A percentile compares a stretch with the other conserved stretches of the same genome.
These are phyloP conservation scores for Penicillium palitans DNA, from an alignment of 2,329 filamentous ascomycete genomes.

Conservation along the genomic window DNA sequence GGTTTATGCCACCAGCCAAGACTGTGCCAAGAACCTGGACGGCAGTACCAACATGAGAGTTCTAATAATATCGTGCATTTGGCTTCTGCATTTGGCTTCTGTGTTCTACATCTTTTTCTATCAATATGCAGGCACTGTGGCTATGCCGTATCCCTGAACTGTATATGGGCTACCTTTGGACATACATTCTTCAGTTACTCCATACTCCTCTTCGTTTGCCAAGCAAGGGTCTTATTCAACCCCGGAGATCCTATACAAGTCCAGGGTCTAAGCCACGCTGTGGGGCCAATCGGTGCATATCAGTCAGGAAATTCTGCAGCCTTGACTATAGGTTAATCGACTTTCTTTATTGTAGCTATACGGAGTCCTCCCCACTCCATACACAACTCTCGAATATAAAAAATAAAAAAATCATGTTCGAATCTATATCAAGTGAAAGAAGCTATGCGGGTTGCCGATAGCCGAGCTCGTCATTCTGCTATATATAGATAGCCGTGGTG, in stretches of 20 bases:
- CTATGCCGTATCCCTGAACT: background rate
- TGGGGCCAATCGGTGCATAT: conserved; percentile 11
- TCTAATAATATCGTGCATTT: conserved; percentile 6
- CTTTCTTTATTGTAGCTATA: background rate
- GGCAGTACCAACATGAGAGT: background rate
- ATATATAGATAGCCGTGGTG: conserved; percentile 10
- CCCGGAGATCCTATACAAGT: conserved; percentile 2
- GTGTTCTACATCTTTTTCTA: background rate
- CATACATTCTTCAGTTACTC: background rate
- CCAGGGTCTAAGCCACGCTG: conserved; percentile 20
- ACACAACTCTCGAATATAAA: background rate
- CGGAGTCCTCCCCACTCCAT: background rate
- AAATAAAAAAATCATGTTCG: background rate
- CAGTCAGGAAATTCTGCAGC: background rate
- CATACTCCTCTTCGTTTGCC: background rate
- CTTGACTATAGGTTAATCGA: background rate
- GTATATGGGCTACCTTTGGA: background rate
- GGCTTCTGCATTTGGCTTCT: background rate
- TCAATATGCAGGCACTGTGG: background rate
- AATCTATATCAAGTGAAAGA: background rate
- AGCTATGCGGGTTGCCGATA: background rate
- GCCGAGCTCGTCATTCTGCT: background rate
- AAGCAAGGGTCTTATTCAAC: conserved; percentile 9
- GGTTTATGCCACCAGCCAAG: conserved; percentile 14
- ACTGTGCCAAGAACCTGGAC: conserved; percentile 2